phyloP scores from a whole-genome alignment of 2,329 filamentous ascomycete genomes.

The Dissoconium aciculare region DNA sequence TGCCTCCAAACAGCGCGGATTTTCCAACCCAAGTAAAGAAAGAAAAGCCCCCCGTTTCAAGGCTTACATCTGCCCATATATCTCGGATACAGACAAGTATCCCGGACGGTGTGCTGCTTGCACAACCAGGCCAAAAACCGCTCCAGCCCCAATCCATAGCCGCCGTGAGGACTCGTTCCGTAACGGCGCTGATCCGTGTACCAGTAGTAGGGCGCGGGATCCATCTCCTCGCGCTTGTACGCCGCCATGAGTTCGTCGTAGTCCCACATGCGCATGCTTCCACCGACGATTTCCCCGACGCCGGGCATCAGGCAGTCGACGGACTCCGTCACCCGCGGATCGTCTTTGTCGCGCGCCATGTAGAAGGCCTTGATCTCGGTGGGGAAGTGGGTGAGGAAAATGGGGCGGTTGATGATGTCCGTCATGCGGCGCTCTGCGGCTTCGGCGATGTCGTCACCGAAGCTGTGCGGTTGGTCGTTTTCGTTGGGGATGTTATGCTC shows the following conservation, averaged over 20 bases:
- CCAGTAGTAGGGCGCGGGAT: constrained; percentile 85
- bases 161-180: constrained; percentile 79
- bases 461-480: constrained; percentile 74
- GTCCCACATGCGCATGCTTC: constrained; percentile 88
- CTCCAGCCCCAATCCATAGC: constrained; percentile 86
- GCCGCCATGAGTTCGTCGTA: constrained; percentile 80
- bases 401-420: constrained; percentile 85
- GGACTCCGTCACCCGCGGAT: constrained; percentile 76
- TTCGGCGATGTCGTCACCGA: constrained; percentile 96
- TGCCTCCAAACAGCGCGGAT: too few relatives aligned
- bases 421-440: constrained; percentile 95
- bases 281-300: constrained; percentile 82
- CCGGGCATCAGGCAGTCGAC: constrained; percentile 83
- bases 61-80: constrained; percentile 73
- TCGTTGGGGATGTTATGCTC: constrained; percentile 87
- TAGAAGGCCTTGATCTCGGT: constrained; percentile 98
- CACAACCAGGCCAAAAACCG: constrained; percentile 57
- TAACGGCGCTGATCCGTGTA: constrained; percentile 73
- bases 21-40: too few relatives aligned
- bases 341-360: constrained; percentile 77
- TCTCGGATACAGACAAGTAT: constrained; percentile 61
- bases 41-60: too few relatives aligned
- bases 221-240: constrained; percentile 75
- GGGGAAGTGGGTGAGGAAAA: constrained; percentile 95
- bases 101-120: constrained; percentile 49